Evolutionary conservation across 306 rosid genomes (phyloP), one percentile per base, ranked within the genome.

Genomic region (Castanospermum australe): DNA sequence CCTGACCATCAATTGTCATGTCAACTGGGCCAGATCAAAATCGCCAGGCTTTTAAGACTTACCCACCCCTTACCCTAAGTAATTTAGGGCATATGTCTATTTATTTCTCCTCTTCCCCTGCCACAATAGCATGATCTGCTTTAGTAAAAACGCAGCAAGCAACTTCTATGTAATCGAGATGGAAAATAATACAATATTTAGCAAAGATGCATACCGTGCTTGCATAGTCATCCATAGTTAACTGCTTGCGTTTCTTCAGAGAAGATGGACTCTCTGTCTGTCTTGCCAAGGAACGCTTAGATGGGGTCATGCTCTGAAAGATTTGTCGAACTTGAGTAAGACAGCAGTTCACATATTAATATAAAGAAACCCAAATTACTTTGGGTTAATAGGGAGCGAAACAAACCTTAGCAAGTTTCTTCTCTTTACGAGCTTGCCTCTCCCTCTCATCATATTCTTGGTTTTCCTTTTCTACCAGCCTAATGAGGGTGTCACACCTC

Each of bases 391-490:
- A 42, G n/a, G 71, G 60, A 33, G 69, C 60, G 42, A 51, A 73
- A 52, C 59, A 28, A 80, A 95, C 99, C 97, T 95, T 95, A 2
- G 99, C 99, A 42, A 93, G 98, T 83, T 95, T 95, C 90, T 95
- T 95, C 88, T 93, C 99, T 81, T 95, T 95, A 35, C 99, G 98
- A 33, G 99, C 99, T 80, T 95, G 99, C 77, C 99, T 90, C 87
- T 95, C 99, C 90, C 98, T 90, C 87, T 95, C 99, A 8, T 93
- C 98, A n/a, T 86, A 83, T 86, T 95, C 99, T 82, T 95, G 99
- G 86, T 95, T 95, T 88, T 95, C 99, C 89, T 95, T 95, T 89
- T 95, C 99, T 59, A 95, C 97, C 79, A 93, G 86, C 47, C 99
- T 90, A 67, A 95, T 90, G 71, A 95, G 85, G 42, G 99, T 95